phyloP scores from a whole-genome alignment of 495 filamentous ascomycete genomes.

The Schizothecium vesticola region DNA sequence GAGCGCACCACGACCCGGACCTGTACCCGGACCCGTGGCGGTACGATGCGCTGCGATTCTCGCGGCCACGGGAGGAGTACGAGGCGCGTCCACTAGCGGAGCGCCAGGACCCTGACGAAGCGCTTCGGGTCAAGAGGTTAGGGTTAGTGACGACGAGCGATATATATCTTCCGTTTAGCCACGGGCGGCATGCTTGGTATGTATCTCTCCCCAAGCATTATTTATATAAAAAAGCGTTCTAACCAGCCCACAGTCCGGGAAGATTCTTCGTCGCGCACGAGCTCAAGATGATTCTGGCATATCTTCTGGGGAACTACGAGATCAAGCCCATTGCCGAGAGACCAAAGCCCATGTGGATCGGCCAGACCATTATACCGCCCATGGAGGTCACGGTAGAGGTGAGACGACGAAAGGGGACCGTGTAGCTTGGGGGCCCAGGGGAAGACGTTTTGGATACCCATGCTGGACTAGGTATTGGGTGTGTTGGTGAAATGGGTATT shows the following conservation, averaged over 20 bases:
- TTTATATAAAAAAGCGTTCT: background rate
- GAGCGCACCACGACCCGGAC: constrained; percentile 28
- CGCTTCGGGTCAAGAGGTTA: constrained; percentile 21
- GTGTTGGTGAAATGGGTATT: background rate
- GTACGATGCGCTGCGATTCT: constrained; percentile 33
- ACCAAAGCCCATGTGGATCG: constrained; percentile 28
- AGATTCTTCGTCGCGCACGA: constrained; percentile 42
- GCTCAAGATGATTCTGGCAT: constrained; percentile 39
- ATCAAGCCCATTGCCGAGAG: constrained; percentile 25
- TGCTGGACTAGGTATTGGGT: background rate
- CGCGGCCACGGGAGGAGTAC: constrained; percentile 25
- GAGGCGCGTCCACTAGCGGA: constrained; percentile 22
- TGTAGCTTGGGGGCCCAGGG: background rate
- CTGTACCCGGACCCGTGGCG: constrained; percentile 27
- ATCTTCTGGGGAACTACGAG: constrained; percentile 40
- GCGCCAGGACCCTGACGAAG: constrained; percentile 20
- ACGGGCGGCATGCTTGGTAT: constrained; percentile 36
- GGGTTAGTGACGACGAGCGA: constrained; percentile 36
- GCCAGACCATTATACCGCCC: constrained; percentile 27
- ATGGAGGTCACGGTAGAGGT: constrained; percentile 25
- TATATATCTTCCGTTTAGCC: constrained; percentile 31
- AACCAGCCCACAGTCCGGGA: constrained; percentile 27
- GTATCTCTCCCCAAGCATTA: background rate
- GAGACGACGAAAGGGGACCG: constrained; percentile 18
- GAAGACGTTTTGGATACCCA: no score